Percentiles rank a stretch among this genome's conserved stretches.
These are phyloP conservation scores for Vaccinium darrowii DNA, from an alignment of 148 eudicot species.

Conservation along the genomic window DNA sequence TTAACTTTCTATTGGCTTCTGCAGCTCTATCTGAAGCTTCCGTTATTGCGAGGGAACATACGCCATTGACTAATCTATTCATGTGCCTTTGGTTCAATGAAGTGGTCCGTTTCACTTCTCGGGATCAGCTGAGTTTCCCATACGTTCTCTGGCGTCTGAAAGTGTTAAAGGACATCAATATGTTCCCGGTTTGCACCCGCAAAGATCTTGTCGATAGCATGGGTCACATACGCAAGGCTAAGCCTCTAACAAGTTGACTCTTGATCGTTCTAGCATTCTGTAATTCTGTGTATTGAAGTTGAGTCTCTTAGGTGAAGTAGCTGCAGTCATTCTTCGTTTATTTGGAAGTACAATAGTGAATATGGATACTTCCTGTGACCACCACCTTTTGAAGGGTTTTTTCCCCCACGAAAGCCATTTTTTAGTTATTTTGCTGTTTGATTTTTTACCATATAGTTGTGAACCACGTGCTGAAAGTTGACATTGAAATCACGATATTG, in stretches of 20 bases:
- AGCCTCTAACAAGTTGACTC: slow-evolving; percentile 52
- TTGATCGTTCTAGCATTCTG: neutral
- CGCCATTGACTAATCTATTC: slow-evolving; percentile 73
- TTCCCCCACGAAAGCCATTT: neutral
- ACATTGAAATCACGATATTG: neutral
- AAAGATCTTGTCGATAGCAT: slow-evolving; percentile 98
- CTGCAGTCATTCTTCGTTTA: neutral
- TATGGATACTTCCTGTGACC: slow-evolving; percentile 1
- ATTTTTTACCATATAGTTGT: neutral
- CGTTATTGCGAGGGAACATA: slow-evolving; percentile 80
- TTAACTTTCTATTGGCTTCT: slow-evolving; percentile 5
- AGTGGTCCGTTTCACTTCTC: slow-evolving; percentile 95
- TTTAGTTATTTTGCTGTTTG: neutral
- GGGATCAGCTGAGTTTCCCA: slow-evolving; percentile 96
- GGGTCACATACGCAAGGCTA: slow-evolving; percentile 93
- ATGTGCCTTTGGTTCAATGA: slow-evolving; percentile 98
- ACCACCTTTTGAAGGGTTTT: neutral
- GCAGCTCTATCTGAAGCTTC: slow-evolving; percentile 96
- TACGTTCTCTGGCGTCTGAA: slow-evolving; percentile 83
- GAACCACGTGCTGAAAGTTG: neutral
- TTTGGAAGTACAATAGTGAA: neutral
- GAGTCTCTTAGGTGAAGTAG: neutral
- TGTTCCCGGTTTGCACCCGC: slow-evolving; percentile 94
- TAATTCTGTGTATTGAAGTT: neutral
- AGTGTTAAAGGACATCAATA: slow-evolving; percentile 60